These are phyloP conservation scores for Boeremia lycopersici DNA, from an alignment of 2,329 filamentous ascomycete species.

Conservation along the genomic window DNA sequence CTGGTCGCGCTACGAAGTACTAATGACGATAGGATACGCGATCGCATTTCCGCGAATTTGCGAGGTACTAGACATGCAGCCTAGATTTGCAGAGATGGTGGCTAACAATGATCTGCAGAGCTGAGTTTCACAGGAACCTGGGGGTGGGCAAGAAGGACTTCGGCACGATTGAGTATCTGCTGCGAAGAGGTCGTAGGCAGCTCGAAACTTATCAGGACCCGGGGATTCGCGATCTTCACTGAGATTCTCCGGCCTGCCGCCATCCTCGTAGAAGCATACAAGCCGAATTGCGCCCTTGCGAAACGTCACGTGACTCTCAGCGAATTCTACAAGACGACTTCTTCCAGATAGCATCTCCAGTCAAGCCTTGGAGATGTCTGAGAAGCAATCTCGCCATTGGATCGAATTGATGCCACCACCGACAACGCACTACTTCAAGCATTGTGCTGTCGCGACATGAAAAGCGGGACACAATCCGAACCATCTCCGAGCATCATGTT, in stretches of 20 bases:
- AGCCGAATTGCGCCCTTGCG: not conserved
- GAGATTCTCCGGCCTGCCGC: slow-evolving; percentile 1
- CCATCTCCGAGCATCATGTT: too few species aligned
- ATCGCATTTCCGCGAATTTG: slow-evolving; percentile 67
- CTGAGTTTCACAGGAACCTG: slow-evolving; percentile 76
- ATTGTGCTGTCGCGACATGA: too few species aligned
- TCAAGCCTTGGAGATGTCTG: not conserved
- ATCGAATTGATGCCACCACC: too few species aligned
- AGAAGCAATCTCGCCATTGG: too few species aligned
- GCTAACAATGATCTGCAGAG: slow-evolving; percentile 51
- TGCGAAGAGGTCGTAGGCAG: slow-evolving; percentile 81
- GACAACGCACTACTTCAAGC: too few species aligned
- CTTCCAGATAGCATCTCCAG: not conserved
- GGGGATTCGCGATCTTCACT: slow-evolving; percentile 70
- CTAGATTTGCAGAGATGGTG: not conserved
- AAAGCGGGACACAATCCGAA: too few species aligned
- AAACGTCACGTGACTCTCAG: slow-evolving; percentile 22
- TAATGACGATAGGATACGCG: slow-evolving; percentile 57
- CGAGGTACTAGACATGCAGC: slow-evolving; percentile 56
- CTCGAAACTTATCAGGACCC: slow-evolving; percentile 81
- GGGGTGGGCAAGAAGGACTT: slow-evolving; percentile 83
- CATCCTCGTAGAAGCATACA: not conserved
- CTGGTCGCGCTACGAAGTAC: not conserved
- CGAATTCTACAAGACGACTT: not conserved
- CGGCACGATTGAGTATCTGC: slow-evolving; percentile 79